Conservation (phyloP, 306 rosid species). For the Arachis stenosperma region DNA sequence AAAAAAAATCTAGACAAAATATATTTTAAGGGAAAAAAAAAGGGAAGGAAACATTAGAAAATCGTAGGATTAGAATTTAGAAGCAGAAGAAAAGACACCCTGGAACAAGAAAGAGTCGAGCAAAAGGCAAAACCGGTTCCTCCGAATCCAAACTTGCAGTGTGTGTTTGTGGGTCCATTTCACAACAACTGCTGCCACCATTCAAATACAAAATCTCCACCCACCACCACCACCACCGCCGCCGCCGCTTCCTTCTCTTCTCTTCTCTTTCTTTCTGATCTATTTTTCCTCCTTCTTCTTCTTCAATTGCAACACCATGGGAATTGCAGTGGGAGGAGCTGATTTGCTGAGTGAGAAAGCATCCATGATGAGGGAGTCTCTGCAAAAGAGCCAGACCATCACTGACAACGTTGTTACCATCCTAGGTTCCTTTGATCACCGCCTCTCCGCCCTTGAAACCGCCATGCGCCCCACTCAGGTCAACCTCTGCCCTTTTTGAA, state of each 20-base stretch:
- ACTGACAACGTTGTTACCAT: conserved; percentile 87
- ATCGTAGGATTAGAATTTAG: not conserved
- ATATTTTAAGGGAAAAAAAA: too few relatives aligned
- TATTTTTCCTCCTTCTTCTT: not conserved
- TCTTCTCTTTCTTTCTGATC: not conserved
- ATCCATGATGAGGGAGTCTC: conserved; percentile 76
- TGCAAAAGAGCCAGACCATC: conserved; percentile 89
- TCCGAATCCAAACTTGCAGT: not conserved
- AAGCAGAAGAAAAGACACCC: not conserved
- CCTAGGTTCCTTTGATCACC: conserved; percentile 96
- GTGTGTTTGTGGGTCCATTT: not conserved
- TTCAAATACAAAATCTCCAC: not conserved
- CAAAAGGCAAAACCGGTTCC: not conserved
- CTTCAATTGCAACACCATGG: conserved; percentile 47
- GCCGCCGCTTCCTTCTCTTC: not conserved
- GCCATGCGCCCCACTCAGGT: conserved; percentile 99
- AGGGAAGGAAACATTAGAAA: too few relatives aligned
- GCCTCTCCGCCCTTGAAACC: conserved; percentile 94
- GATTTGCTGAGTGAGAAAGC: conserved; percentile 84
- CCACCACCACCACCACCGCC: not conserved
- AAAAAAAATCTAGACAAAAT: too few relatives aligned
- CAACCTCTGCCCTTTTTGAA: not conserved
- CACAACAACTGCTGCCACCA: conserved; percentile 6
- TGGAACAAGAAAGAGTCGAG: conserved; percentile 18
- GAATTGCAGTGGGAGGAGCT: conserved; percentile 48